Evolutionary conservation across 495 filamentous ascomycete genomes (phyloP), one percentile per base, ranked within the genome.

Genomic region (Pyronema omphalodes): DNA sequence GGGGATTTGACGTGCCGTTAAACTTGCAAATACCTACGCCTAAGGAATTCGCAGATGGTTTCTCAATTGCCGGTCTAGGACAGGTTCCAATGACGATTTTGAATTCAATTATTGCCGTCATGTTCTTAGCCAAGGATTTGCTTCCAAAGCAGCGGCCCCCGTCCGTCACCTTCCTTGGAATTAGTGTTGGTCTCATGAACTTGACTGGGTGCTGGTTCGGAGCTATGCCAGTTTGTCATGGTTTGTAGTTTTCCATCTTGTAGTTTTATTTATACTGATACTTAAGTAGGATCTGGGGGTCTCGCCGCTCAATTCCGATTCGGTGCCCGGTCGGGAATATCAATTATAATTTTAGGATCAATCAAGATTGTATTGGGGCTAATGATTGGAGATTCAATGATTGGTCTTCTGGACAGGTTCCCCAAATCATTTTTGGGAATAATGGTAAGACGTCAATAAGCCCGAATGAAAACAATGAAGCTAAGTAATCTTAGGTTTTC

Each of bases 211-310:
- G 82, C 67, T 89, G 84, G 82, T 91, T 94, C 65, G 88, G 87
- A 33, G 84, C 81, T 0, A 96, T 96, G 89, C 89, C 89, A 5
- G 83, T 93, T 1, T 96, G 89, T 60, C 89, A 95, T 63, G 89
- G 89, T 15, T 50, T 35, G 29, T 57, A 55, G 12, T 19, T 36
- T 12, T 19, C 14, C 17, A 12, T 41, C 9, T 6, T 5, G 8
- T 17, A 15, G 23, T 29, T 3, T 11, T 7, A 35, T 43, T 23
- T 35, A 41, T 41, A 17, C 39, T 41, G 11, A 41, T 41, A 17
- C 23, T 29, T 29, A 7, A 44, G n/a, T 41, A 66, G 63, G 63
- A 4, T 86, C 86, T 9, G 89, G 89, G 1, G 89, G 89, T 0
- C 70, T 95, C 0, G 89, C 89, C 1, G 89, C 80, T 0, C 88